Evolutionary conservation across 2,329 filamentous ascomycete genomes (phyloP), one percentile per base, ranked within the genome.

Genomic region (Aspergillus calidoustus): DNA sequence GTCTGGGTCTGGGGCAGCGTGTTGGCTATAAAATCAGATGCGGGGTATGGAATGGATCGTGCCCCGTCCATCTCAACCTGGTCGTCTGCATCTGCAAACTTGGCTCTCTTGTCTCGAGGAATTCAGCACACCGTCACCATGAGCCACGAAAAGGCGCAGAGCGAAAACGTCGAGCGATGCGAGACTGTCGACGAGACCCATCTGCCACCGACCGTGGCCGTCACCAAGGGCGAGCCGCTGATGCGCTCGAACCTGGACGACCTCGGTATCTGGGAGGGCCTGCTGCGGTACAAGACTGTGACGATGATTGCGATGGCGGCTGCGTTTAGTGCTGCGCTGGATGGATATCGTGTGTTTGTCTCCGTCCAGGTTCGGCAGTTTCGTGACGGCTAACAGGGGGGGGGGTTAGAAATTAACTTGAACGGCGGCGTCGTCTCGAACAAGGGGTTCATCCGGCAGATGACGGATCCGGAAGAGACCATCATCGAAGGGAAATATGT

Each of bases 341-440:
- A 81, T 67, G 79, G 79, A 3, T 81, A 81, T 57, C 79, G 74
- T 76, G 61, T 68, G 71, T 44, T 61, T 2, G 28, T 38, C 17
- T 15, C n/a, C 34, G 4, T 4, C 9, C 28, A 51, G 4, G 47
- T 25, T 15, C 17, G 30, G n/a, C 22, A 19, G 19, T 19, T 19
- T 19, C 19, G 19, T 19, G 5, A n/a, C 6, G 34, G 8, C 3
- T 9, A 69, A 67, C n/a, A 6, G 34, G 34, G 8, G 2, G n/a
- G n/a, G n/a, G n/a, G n/a, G n/a, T n/a, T 7, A 69, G 68, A 72
- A 59, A 74, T 70, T 54, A 78, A 71, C 38, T 66, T 79, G 1
- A 79, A 78, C 54, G 76, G 74, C 2, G 74, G 76, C 25, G 75
- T 80, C 30, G 73, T 78, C 5, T 74, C 78, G 1, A 80, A 80